These are phyloP conservation scores for Backusella parvicylindrica DNA, from an alignment of 192 early-diverging fungal genomes.

Conservation along the genomic window DNA sequence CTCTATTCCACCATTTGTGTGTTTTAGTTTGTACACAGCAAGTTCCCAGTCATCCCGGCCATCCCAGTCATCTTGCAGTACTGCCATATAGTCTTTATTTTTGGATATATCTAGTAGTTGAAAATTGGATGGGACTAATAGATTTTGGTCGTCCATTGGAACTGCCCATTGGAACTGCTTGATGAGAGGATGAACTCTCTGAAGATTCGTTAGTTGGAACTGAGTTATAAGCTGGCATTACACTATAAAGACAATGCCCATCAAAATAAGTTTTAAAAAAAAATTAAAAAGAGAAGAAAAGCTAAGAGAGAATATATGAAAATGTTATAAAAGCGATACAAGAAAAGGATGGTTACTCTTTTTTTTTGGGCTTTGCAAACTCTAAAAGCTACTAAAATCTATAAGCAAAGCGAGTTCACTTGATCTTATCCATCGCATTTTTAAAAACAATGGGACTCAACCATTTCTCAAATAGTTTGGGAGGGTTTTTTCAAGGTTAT, in stretches of 20 bases:
- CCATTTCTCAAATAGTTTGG: not conserved
- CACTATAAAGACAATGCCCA: not conserved
- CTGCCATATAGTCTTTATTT: not conserved
- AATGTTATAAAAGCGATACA: not conserved
- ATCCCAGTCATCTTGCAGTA: not conserved
- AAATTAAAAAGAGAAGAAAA: not conserved
- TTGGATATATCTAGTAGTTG: not conserved
- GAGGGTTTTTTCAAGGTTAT: not conserved
- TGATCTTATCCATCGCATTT: not conserved
- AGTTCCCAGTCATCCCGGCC: not conserved
- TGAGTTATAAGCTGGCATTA: not conserved
- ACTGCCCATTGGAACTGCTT: not conserved
- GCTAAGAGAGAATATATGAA: not conserved
- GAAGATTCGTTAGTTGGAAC: not conserved
- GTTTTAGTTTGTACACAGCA: not conserved
- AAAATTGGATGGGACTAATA: not conserved
- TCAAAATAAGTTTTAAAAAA: not conserved
- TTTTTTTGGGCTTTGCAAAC: not conserved
- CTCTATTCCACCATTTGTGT: not conserved
- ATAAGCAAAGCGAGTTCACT: not conserved
- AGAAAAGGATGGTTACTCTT: not conserved
- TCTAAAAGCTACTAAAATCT: not conserved
- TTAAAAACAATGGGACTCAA: not conserved
- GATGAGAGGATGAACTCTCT: not conserved
- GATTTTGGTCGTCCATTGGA: not conserved